phyloP scores from a whole-genome alignment of 805 yeast species.

The Lachancea dasiensis region DNA sequence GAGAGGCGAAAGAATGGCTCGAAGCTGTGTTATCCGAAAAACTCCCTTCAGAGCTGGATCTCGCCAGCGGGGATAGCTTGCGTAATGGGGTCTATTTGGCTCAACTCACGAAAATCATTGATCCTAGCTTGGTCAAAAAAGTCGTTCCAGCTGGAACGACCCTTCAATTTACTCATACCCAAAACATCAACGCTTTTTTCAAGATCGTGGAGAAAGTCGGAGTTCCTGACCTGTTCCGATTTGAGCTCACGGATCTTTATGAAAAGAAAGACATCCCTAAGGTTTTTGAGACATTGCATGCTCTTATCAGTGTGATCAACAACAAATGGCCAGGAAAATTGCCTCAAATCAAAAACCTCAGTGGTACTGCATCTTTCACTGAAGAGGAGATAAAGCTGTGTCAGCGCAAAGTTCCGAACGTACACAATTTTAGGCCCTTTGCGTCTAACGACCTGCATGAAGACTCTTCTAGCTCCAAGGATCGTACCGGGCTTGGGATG shows the following conservation, averaged over 20 bases:
- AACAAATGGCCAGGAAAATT: conserved; percentile 46
- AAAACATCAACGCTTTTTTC: conserved; percentile 83
- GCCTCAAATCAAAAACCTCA: conserved; percentile 56
- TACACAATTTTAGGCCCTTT: conserved; percentile 70
- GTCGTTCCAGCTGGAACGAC: conserved; percentile 52
- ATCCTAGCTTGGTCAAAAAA: conserved; percentile 55
- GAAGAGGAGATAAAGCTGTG: conserved; percentile 65
- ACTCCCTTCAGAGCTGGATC: conserved; percentile 50
- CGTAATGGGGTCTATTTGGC: conserved; percentile 86
- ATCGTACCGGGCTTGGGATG: neutral
- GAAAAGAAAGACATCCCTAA: conserved; percentile 90
- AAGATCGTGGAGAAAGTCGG: conserved; percentile 59
- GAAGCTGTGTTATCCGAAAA: conserved; percentile 54
- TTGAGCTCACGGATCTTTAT: conserved; percentile 88
- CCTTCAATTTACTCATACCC: conserved; percentile 84
- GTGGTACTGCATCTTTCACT: conserved; percentile 52
- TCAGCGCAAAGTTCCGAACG: conserved; percentile 53
- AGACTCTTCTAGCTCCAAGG: neutral
- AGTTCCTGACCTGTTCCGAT: conserved; percentile 82
- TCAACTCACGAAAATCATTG: conserved; percentile 62
- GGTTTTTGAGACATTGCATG: conserved; percentile 90
- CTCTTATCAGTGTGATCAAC: conserved; percentile 68
- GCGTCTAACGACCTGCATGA: conserved; percentile 10
- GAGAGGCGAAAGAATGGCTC: conserved; percentile 79
- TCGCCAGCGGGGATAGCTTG: conserved; percentile 51